phyloP scores from a whole-genome alignment of 768 basidiomycete species.

The Suillus luteus region DNA sequence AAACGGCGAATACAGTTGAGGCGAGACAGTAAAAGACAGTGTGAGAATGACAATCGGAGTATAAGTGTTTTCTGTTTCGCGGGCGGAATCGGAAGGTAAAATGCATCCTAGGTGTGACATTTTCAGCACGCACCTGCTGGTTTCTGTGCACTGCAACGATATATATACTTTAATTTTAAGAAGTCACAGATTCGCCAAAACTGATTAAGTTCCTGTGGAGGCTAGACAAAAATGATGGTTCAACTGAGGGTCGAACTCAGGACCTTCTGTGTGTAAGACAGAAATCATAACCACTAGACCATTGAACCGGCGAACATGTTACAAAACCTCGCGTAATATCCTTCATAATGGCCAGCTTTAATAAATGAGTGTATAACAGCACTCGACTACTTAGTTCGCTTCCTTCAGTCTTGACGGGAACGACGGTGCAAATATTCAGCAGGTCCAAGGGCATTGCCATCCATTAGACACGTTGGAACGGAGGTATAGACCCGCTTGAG shows the following conservation, averaged over 20 bases:
- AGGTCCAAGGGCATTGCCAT: background rate
- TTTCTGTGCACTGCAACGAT: background rate
- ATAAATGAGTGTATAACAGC: background rate
- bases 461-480: background rate
- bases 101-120: background rate
- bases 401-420: background rate
- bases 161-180: background rate
- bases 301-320: conserved; percentile 44
- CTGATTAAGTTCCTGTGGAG: background rate
- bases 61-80: background rate
- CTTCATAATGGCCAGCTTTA: no score
- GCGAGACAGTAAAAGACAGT: background rate
- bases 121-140: background rate
- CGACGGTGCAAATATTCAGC: background rate
- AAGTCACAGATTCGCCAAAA: background rate
- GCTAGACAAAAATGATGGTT: conserved; percentile 38
- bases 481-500: background rate
- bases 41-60: background rate
- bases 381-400: background rate
- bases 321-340: background rate
- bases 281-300: conserved; percentile 63
- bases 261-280: conserved; percentile 49
- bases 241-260: conserved; percentile 45
- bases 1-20: background rate
- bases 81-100: background rate